phyloP scores from a whole-genome alignment of 768 basidiomycete species.

The Lactarius akahatsu region DNA sequence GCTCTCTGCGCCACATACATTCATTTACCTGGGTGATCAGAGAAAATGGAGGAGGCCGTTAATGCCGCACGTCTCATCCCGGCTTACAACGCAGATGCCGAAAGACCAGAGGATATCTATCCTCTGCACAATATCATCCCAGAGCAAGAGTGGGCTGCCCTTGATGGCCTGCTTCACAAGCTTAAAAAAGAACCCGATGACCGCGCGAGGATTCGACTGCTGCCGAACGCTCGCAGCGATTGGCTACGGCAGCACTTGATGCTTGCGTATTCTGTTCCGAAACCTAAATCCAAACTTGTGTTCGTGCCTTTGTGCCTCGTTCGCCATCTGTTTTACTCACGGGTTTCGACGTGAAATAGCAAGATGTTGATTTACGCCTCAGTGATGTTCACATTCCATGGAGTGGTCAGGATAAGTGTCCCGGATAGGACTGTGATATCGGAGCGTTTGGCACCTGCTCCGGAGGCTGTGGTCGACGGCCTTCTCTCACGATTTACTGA shows the following conservation, averaged over 20 bases:
- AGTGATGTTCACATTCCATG: constrained; percentile 71
- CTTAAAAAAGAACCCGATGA: constrained; percentile 53
- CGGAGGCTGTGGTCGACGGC: constrained; percentile 67
- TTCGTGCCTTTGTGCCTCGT: constrained; percentile 38
- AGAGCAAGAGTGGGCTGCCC: constrained; percentile 73
- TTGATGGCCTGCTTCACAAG: constrained; percentile 46
- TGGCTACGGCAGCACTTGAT: constrained; percentile 73
- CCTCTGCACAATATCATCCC: constrained; percentile 74
- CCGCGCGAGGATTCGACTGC: constrained; percentile 49
- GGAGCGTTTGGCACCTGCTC: constrained; percentile 57
- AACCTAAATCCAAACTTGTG: constrained; percentile 62
- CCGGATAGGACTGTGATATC: constrained; percentile 53
- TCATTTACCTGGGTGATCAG: constrained; percentile 38
- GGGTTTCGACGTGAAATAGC: constrained; percentile 39
- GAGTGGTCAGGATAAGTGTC: constrained; percentile 38
- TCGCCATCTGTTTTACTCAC: background rate
- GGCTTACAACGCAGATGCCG: constrained; percentile 62
- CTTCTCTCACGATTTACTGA: constrained; percentile 82
- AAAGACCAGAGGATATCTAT: constrained; percentile 71
- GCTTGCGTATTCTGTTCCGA: constrained; percentile 41
- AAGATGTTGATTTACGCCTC: constrained; percentile 81
- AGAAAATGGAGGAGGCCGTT: constrained; percentile 62
- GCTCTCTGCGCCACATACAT: background rate
- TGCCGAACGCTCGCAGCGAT: constrained; percentile 60
- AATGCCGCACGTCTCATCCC: constrained; percentile 76